Base-by-base conservation (phyloP, 371 early-diverging fungal species). In the Mucor sp. region DNA sequence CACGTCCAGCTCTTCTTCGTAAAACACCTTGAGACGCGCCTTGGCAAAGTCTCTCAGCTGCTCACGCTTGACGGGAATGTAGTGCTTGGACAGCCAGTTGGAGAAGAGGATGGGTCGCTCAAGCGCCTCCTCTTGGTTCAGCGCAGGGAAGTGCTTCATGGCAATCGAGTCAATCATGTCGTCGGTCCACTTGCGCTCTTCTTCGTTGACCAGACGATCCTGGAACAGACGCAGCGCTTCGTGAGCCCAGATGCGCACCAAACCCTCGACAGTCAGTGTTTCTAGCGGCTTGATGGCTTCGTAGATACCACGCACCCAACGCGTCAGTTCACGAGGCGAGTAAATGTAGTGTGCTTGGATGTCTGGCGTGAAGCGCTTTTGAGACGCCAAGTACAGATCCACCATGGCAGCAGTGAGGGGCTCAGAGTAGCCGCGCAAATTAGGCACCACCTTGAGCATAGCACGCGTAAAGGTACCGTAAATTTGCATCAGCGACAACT, bases 321-420 rank as follows among this genome's bases (percentile, higher is more conserved):
- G 91, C 0, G 99, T 98, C 74, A 99, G 86, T 86, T 99, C 99
- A 84, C 99, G 94, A 66, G 99, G 99, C 59, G 95, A 95, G 80
- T 99, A 99, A 68, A 99, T 94, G 71, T 99, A 99, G 78, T 99
- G 99, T 1, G 97, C 95, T 81, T 99, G 99, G 65, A 91, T 93
- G 80, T 98, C 97, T 0, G 97, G 93, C 2, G 99, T 98, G 68
- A 99, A 99, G 56, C 89, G 89, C 58, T 84, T 80, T 79, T 99
- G 98, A 5, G 97, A 97, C 60, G 85, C 80, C 43, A 93, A 77
- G 68, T 96, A 99, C 48, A 99, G 89, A 23, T 97, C 97, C 6
- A 99, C 96, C 98, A 99, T 99, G 11, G 98, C 97, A n/a, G 87
- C 86, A 3, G 98, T 97, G 28, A 99, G 81, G 6, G 96, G 85